Conservation (phyloP, 106 monocot genomes). For the Xerophyta viscosa region DNA sequence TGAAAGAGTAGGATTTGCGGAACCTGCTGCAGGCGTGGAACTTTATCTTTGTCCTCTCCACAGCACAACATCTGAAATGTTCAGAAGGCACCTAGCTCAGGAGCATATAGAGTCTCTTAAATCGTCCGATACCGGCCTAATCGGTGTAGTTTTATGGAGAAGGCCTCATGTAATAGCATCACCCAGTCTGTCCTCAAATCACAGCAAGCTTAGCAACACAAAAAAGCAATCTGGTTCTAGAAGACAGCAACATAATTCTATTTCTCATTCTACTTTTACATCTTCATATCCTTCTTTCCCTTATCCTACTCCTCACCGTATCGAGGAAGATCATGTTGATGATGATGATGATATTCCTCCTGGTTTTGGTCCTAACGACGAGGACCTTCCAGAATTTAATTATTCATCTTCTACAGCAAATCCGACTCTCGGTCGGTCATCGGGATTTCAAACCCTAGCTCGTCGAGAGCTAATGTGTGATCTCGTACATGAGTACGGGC, state of each 20-base stretch:
- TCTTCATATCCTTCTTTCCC: conserved; percentile 8
- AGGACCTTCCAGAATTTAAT: conserved; percentile 91
- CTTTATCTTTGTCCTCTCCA: conserved; percentile 79
- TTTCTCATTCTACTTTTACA: conserved; percentile 2
- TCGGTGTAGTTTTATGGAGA: conserved; percentile 80
- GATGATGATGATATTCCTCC: conserved; percentile 79
- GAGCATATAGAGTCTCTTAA: conserved; percentile 29
- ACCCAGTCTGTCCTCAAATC: conserved; percentile 30
- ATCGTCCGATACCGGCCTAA: conserved; percentile 16
- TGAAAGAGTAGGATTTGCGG: conserved; percentile 71
- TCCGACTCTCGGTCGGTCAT: neutral
- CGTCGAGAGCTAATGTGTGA: conserved; percentile 60
- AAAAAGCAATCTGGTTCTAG: conserved; percentile 35
- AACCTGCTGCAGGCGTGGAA: conserved; percentile 60
- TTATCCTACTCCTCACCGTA: neutral
- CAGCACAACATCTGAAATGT: conserved; percentile 29
- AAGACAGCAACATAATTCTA: conserved; percentile 22
- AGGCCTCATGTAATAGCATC: conserved; percentile 33
- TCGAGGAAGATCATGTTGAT: conserved; percentile 26
- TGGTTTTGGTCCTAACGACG: conserved; percentile 81
- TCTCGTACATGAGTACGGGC: conserved; percentile 67
- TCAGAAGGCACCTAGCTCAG: conserved; percentile 35
- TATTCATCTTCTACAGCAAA: conserved; percentile 19
- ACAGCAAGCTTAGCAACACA: conserved; percentile 38
- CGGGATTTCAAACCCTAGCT: conserved; percentile 1